Base-by-base conservation (phyloP, 768 basidiomycete genomes). In the Termitomyces sp. region DNA sequence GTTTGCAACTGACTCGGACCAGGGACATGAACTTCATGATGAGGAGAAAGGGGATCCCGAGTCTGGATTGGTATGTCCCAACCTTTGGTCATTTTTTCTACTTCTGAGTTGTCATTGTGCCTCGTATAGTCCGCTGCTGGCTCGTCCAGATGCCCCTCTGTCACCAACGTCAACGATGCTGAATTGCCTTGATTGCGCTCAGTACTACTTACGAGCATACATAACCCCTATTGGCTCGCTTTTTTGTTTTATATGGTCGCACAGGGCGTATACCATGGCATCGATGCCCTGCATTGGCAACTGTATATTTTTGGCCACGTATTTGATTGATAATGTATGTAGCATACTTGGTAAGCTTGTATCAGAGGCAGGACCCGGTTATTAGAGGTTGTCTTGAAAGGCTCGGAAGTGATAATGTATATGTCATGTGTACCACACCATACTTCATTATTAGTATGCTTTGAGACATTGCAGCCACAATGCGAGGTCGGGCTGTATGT, bases 1-100 rank as follows among this genome's bases (percentile, higher is more conserved):
- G 66, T 80, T 79, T 62, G 74, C 70, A 22, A 75, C 74, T 3
- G 82, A 83, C 66, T 71, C 71, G 8, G 75, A 78, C 32, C 70
- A 72, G 11, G 76, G 73, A 4, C 65, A 68, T 22, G 73, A 35
- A 38, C 22, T 12, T 46, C 35, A 71, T 32, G 59, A 45, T 38
- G 65, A 68, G 44, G 70, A 72, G 64, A 63, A 61, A 20, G 65
- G 63, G 38, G 22, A 40, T 39, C 53, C 55, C 22, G 63, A 57
- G n/a, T 67, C 64, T 9, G 64, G 56, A 36, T 20, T 66, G 50
- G 68, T 67, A 57, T 38, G 65, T 44, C 6, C 1, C 13, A 24
- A 20, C 15, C 11, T 20, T 33, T 3, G n/a, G 44, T n/a, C 8
- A 16, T 58, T 58, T 39, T 22, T 7, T 39, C 16, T n/a, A 58